Conservation (phyloP, 495 filamentous ascomycete genomes). For the Neurospora cerealis region DNA sequence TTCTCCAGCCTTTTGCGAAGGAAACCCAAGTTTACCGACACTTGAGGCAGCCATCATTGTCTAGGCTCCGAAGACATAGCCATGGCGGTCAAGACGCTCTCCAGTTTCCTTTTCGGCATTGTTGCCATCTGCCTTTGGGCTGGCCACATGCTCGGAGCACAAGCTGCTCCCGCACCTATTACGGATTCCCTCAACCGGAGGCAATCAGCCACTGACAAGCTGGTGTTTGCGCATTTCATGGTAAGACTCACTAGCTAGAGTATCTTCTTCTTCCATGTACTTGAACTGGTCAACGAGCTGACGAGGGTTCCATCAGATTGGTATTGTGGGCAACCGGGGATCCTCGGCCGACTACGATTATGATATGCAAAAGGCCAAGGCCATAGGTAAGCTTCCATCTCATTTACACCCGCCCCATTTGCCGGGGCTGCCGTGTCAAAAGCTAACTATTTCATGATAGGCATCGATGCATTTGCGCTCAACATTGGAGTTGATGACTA, state of each 20-base stretch:
- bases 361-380: slow-evolving; percentile 35
- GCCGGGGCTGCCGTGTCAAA: background rate
- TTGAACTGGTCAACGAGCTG: background rate
- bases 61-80: background rate
- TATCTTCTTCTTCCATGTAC: background rate
- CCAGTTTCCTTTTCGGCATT: background rate
- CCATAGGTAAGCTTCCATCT: background rate
- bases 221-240: slow-evolving; percentile 55
- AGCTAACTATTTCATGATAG: slow-evolving; percentile 13
- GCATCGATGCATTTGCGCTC: slow-evolving; percentile 52
- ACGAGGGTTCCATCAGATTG: slow-evolving; percentile 31
- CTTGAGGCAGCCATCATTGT: background rate
- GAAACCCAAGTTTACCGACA: background rate
- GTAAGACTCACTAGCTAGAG: slow-evolving; percentile 21
- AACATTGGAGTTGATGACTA: slow-evolving; percentile 47
- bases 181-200: background rate
- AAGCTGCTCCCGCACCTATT: slow-evolving; percentile 4
- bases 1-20: background rate
- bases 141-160: background rate
- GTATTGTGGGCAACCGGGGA: slow-evolving; percentile 40
- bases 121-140: background rate
- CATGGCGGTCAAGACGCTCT: background rate
- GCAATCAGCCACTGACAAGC: slow-evolving; percentile 1
- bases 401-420: background rate
- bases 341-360: slow-evolving; percentile 43